Conservation (phyloP, 805 yeast species). For the Suhomyces pyralidae region DNA sequence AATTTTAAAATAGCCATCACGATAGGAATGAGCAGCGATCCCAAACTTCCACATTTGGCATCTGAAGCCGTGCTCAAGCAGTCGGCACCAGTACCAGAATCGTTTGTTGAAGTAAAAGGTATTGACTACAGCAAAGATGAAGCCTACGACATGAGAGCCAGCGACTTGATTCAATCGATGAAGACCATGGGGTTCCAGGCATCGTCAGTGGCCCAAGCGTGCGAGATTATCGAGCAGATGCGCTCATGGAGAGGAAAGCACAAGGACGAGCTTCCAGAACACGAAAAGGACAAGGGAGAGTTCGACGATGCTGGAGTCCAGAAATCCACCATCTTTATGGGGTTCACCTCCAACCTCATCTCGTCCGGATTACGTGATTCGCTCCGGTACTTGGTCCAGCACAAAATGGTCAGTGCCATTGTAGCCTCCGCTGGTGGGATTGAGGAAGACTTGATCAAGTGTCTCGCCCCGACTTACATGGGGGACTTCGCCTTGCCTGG, state of each 20-base stretch:
- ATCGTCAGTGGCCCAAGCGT: conserved; percentile 77
- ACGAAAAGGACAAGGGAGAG: conserved; percentile 56
- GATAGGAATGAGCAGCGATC: conserved; percentile 8
- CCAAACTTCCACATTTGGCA: conserved; percentile 61
- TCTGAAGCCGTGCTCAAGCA: conserved; percentile 88
- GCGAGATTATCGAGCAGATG: conserved; percentile 92
- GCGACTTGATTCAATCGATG: conserved; percentile 79
- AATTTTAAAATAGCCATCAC: conserved; percentile 3
- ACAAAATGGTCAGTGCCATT: conserved; percentile 90
- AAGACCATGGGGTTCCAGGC: conserved; percentile 97
- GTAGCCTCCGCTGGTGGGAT: conserved; percentile 99
- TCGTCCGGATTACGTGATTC: conserved; percentile 94
- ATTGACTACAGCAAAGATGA: conserved; percentile 81
- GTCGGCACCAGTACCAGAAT: conserved; percentile 82
- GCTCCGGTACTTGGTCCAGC: conserved; percentile 81
- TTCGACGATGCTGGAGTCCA: conserved; percentile 77
- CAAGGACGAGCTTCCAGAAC: conserved; percentile 63
- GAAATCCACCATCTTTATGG: conserved; percentile 88
- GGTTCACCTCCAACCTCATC: conserved; percentile 93
- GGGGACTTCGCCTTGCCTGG: conserved; percentile 90
- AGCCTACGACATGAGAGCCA: conserved; percentile 75
- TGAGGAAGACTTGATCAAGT: conserved; percentile 95
- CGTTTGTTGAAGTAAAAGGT: conserved; percentile 77
- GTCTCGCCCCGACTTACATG: conserved; percentile 92
- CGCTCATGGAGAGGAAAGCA: conserved; percentile 89